Base-by-base conservation (phyloP, 2,329 filamentous ascomycete genomes). In the Ascochyta pisi region DNA sequence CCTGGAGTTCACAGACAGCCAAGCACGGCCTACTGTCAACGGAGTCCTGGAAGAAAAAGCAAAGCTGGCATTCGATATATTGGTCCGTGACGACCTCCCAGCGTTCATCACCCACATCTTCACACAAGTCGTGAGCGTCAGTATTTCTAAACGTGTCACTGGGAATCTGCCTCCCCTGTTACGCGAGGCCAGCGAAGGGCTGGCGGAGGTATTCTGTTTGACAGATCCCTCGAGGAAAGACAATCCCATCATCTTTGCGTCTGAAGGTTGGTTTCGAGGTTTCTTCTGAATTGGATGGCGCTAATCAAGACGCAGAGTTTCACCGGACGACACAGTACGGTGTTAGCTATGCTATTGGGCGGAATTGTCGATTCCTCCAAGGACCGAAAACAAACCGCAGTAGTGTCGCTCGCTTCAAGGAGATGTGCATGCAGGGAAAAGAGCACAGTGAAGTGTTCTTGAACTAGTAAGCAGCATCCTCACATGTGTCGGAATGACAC, bases 321-420 rank as follows among this genome's bases (percentile, higher is more conserved):
- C 84, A 90, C 63, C 82, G 84, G 43, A 90, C 88, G 4, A 92
- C 89, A 0, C 88, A 92, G 62, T 92, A 92, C 67, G 88, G 88
- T 4, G 86, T 89, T 76, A 83, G 81, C 52, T 91, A 92, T 68
- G 84, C 87, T 3, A 83, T 93, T 16, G 90, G 90, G 0, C 85
- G 88, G 29, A 93, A 93, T 61, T 92, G 90, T 65, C 85, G 90
- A 7, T 92, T 93, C 65, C 82, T 93, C 1, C 90, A 92, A 71
- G 90, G 90, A 0, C 89, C 89, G 0, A 84, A 84, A 64, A 92
- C 89, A 6, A 89, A 88, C 61, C 80, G 79, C 0, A 81, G 83
- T 58, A 89, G 86, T 46, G 80, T 89, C 0, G 76, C 80, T 50
- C 81, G 90, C 49, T 78, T 93, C 10, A 80, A 83, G 29, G 83